Evolutionary conservation across 2,329 filamentous ascomycete genomes (phyloP).

Genomic region (Aspergillus chevalieri): DNA sequence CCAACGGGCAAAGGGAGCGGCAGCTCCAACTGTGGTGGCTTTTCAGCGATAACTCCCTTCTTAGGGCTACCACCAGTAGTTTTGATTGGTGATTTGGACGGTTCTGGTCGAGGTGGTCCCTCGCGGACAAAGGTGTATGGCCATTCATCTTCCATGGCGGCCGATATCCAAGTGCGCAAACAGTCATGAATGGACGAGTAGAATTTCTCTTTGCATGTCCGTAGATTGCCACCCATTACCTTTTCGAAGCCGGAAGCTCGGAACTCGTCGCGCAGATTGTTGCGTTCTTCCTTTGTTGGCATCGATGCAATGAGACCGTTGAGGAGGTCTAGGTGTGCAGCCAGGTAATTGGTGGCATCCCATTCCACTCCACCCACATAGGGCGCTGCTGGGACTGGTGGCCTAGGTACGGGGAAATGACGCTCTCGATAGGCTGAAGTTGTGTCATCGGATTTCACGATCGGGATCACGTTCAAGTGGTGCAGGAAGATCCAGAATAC

Average conservation of each 20-base stretch:
- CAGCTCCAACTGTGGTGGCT: conserved; percentile 55
- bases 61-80: conserved; percentile 30
- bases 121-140: conserved; percentile 69
- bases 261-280: conserved; percentile 69
- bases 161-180: conserved; percentile 82
- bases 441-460: conserved; percentile 28
- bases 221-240: conserved; percentile 73
- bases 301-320: conserved; percentile 85
- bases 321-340: conserved; percentile 83
- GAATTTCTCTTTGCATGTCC: conserved; percentile 96
- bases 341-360: conserved; percentile 96
- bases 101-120: conserved; percentile 37
- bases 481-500: conserved; percentile 99
- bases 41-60: conserved; percentile 43
- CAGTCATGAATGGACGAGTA: conserved; percentile 88
- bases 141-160: conserved; percentile 83
- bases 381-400: conserved; percentile 86
- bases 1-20: conserved; percentile 27
- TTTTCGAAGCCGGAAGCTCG: conserved; percentile 85
- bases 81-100: conserved; percentile 45
- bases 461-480: conserved; percentile 76
- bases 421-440: conserved; percentile 41
- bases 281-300: conserved; percentile 63
- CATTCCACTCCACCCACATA: conserved; percentile 97
- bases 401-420: conserved; percentile 78